Base-by-base conservation (phyloP, 164 flowering plant genomes). In the Hamamelis virginiana region DNA sequence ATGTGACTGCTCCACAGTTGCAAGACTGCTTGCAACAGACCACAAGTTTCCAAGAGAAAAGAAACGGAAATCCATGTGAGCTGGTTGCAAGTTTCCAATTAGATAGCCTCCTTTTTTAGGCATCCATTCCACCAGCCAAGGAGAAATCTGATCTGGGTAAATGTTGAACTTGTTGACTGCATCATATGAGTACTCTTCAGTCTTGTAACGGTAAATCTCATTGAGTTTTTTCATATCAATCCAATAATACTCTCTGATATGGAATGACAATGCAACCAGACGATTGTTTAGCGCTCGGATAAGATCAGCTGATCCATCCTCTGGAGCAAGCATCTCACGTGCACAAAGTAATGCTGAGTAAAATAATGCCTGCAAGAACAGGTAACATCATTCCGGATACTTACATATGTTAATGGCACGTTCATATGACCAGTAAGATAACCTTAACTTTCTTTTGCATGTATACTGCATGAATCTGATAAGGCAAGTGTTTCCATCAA, bases 271-370 rank as follows among this genome's bases (percentile, higher is more conserved):
- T 25, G 85, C 85, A 16, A 80, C 77, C 18, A 86, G 77, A 67
- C 89, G 84, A 61, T 82, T 86, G 73, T 86, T 86, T 33, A 85
- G 52, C 18, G 89, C 87, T 38, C 84, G 68, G 21, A 80, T 58
- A 22, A 85, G 84, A 66, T 85, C 86, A 41, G 76, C 78, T 14
- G 85, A 85, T 66, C 80, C 83, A 70, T 85, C 89, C 66, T 84
- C 87, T 41, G 82, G 77, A 21, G 87, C 67, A 67, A 85, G 87
- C 89, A 85, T 85, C 61, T 85, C 89, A 16, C 87, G 82, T 67
- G 87, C 83, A 62, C 83, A 80, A 15, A 78, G 81, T 46, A 85
- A 65, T 0, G 89, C 89, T 13, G 89, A 85, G 60, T 85, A 82
- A 66, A 82, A 85, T 19, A 85, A 69, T 38, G 89, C 84, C 89